A percentile compares a stretch with the other conserved stretches of the same genome.
phyloP scores from a whole-genome alignment of 331 rosid genomes.

The Malus hybrid region DNA sequence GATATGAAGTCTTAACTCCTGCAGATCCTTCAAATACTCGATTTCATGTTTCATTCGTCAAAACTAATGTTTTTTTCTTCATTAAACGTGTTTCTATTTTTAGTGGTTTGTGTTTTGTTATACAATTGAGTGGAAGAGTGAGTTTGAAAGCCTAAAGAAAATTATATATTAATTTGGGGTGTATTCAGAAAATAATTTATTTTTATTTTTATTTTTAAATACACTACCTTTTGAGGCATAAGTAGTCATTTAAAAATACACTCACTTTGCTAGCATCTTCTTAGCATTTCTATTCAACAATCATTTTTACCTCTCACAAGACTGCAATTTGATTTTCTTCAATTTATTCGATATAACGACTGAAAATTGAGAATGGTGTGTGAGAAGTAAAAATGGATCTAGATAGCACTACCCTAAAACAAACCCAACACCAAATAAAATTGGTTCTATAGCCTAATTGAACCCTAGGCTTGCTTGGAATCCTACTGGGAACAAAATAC shows the following conservation, averaged over 20 bases:
- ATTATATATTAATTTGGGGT: neutral
- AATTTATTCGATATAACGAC: too few species aligned
- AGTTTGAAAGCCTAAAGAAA: neutral
- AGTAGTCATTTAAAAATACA: too few species aligned
- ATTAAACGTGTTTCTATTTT: too few species aligned
- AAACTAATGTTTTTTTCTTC: too few species aligned
- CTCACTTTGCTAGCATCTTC: too few species aligned
- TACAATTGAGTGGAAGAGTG: neutral
- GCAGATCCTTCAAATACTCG: neutral
- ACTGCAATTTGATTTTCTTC: neutral
- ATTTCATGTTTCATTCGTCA: too few species aligned
- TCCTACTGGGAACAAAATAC: neutral
- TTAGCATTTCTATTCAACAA: too few species aligned
- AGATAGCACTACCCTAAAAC: neutral
- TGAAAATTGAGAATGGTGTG: rapidly evolving
- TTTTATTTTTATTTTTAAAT: too few species aligned
- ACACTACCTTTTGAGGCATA: neutral
- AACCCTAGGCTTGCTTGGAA: neutral
- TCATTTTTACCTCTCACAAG: too few species aligned
- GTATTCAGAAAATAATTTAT: neutral
- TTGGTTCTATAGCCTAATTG: neutral
- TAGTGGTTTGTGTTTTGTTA: neutral
- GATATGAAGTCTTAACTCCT: neutral
- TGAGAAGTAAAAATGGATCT: too few species aligned
- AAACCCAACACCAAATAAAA: neutral